Conservation (phyloP, 345 rosid species). For the Syzygium oleosum region DNA sequence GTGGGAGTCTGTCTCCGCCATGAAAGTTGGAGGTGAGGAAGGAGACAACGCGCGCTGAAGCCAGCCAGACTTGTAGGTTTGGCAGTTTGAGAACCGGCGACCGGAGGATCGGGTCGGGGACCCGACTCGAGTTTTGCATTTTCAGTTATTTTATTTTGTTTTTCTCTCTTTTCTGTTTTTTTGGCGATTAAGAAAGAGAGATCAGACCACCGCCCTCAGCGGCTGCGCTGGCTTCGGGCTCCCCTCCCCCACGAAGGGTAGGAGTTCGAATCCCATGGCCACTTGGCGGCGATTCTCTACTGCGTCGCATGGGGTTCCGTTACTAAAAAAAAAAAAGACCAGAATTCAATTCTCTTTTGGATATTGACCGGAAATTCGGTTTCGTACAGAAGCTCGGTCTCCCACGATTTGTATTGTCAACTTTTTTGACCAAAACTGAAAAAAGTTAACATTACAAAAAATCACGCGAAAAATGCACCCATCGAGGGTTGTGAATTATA, state of each 20-base stretch:
- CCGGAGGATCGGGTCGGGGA: background rate
- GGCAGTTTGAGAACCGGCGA: background rate
- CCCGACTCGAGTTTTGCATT: background rate
- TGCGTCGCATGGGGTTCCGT: too few relatives aligned
- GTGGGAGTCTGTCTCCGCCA: slow-evolving; percentile 12
- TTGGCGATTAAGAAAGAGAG: background rate
- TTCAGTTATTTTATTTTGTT: background rate
- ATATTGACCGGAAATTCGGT: background rate
- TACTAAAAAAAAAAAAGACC: too few relatives aligned
- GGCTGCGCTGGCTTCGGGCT: too few relatives aligned
- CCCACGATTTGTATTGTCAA: background rate
- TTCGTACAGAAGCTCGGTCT: background rate
- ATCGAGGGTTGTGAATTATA: background rate
- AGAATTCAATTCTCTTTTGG: background rate
- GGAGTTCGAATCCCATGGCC: too few relatives aligned
- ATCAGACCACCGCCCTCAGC: too few relatives aligned
- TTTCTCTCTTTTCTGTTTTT: background rate
- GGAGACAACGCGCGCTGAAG: background rate
- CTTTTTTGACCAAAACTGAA: background rate
- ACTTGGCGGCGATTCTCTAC: too few relatives aligned
- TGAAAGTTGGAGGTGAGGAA: background rate
- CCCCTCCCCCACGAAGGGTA: too few relatives aligned
- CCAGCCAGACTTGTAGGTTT: background rate
- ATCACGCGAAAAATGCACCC: background rate
- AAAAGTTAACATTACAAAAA: background rate